Percentiles rank a stretch among this genome's conserved stretches.
Evolutionary conservation across 768 basidiomycete species (phyloP).

Genomic region (Naganishia randhawae): DNA sequence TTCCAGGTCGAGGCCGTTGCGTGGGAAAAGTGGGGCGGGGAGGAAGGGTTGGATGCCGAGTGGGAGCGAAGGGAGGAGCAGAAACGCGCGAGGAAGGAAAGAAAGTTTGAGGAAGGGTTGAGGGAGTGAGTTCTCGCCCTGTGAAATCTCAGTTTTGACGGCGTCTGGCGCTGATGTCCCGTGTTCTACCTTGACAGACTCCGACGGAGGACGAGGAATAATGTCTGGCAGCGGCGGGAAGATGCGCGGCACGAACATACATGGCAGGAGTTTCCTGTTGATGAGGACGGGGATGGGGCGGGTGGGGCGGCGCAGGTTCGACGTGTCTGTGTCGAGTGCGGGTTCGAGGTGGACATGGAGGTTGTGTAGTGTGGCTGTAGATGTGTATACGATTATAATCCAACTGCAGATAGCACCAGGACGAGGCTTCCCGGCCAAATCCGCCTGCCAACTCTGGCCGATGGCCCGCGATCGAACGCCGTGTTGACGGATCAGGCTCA

Average conservation of each 20-base stretch:
- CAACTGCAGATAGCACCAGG: too few relatives aligned
- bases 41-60: constrained; percentile 83
- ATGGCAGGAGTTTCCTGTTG: constrained; percentile 54
- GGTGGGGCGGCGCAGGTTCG: constrained; percentile 34
- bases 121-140: constrained; percentile 56
- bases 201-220: constrained; percentile 77
- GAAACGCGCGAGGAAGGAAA: constrained; percentile 85
- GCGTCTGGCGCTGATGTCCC: background rate
- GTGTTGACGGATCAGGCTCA: background rate
- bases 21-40: constrained; percentile 95
- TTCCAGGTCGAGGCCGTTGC: constrained; percentile 77
- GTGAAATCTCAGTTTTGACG: background rate
- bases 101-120: constrained; percentile 88
- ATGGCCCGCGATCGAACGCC: too few relatives aligned
- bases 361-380: constrained; percentile 20
- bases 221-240: constrained; percentile 79
- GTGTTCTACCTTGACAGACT: constrained; percentile 52
- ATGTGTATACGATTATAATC: too few relatives aligned
- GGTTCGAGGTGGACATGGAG: constrained; percentile 27
- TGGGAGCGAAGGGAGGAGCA: constrained; percentile 72
- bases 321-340: constrained; percentile 27
- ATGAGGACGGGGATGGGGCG: constrained; percentile 51
- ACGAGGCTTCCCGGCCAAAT: too few relatives aligned
- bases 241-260: constrained; percentile 85
- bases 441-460: background rate